Base-by-base conservation (phyloP, 2,329 filamentous ascomycete species). In the Beauveria asiatica region DNA sequence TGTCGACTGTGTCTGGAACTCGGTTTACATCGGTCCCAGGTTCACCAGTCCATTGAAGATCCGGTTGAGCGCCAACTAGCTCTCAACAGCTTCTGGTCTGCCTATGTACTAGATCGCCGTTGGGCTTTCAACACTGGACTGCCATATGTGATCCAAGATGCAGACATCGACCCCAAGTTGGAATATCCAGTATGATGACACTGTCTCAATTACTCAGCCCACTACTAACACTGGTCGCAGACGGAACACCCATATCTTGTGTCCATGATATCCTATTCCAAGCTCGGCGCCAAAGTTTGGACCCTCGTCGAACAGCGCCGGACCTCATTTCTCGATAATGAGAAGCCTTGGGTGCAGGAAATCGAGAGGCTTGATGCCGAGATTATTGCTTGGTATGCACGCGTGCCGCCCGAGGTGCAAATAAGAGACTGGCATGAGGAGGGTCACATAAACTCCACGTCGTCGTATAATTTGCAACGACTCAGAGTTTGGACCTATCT, bases 111-210 rank as follows among this genome's bases (percentile, higher is more conserved):
- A 44, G 92, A 96, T 70, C 81, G 91, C 44, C 81, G 92, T 55
- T 96, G 91, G 91, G 91, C 88, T 64, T 90, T 96, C 66, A 89
- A 88, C n/a, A 92, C 90, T 0, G 92, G 92, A 0, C 81, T 96
- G 71, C 92, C 92, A 0, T 96, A 91, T 74, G 87, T 89, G 2
- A 78, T 96, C 41, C 88, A 93, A 65, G 92, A 96, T 68, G 83
- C 89, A 17, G 91, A 96, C 69, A 90, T 96, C 62, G 92, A 96
- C 67, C 84, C 87, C 0, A 82, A 83, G 56, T 75, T 97, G 23
- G 90, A 90, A 2, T 86, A 89, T 67, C 92, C 92, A 30, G 91
- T 95, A 76, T 19, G 10, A 19, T 50, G 21, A 37, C 30, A 17
- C 21, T 11, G 7, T 25, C 27, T 23, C 52, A 37, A 16, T 37